phyloP scores from a whole-genome alignment of 805 yeast species.

The Middelhovenomyces tepae region DNA sequence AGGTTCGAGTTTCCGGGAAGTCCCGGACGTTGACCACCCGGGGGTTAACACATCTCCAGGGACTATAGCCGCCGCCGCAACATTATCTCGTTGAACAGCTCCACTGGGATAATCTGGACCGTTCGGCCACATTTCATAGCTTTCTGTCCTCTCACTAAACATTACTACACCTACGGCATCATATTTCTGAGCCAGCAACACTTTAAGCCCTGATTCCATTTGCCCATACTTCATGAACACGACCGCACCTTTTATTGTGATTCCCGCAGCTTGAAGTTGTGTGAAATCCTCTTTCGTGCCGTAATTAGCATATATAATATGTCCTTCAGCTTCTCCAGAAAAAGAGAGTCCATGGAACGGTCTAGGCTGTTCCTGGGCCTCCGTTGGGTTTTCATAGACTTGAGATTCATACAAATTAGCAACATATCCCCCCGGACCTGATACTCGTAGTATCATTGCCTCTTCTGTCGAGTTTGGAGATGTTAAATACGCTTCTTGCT shows the following conservation, averaged over 20 bases:
- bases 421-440: slow-evolving; percentile 24
- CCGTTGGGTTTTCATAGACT: slow-evolving; percentile 21
- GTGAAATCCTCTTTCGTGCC: slow-evolving; percentile 54
- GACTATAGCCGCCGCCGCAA: slow-evolving; percentile 30
- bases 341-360: slow-evolving; percentile 60
- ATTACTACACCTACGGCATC: slow-evolving; percentile 65
- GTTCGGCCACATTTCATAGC: slow-evolving; percentile 27
- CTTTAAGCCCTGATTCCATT: slow-evolving; percentile 42
- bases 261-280: slow-evolving; percentile 28
- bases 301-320: slow-evolving; percentile 53
- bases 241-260: slow-evolving; percentile 42
- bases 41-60: slow-evolving; percentile 80
- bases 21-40: slow-evolving; percentile 51
- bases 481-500: slow-evolving; percentile 49
- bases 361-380: slow-evolving; percentile 22
- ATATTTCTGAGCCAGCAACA: slow-evolving; percentile 43
- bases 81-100: slow-evolving; percentile 39
- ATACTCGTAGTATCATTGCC: slow-evolving; percentile 21
- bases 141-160: slow-evolving; percentile 41
- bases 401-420: slow-evolving; percentile 34
- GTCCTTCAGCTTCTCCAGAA: slow-evolving; percentile 46
- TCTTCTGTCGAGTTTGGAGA: slow-evolving; percentile 43
- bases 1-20: slow-evolving; percentile 34
- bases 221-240: slow-evolving; percentile 53
- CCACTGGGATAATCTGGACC: slow-evolving; percentile 32